Base-by-base conservation (phyloP, 805 yeast genomes). In the Wickerhamiella azymoides region DNA sequence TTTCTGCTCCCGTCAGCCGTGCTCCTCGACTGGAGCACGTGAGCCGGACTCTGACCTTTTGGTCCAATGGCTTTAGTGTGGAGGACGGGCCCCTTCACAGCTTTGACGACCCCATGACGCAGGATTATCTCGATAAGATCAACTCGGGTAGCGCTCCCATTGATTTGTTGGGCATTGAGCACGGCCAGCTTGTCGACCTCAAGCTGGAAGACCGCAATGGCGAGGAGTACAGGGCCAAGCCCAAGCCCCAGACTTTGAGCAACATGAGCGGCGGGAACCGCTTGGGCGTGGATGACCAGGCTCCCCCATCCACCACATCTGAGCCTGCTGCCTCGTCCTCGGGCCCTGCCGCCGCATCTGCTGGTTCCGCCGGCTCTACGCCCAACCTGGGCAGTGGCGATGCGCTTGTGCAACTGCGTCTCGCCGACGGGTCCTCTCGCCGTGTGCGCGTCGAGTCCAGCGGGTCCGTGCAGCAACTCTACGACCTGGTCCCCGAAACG, bases 61-160 rank as follows among this genome's bases (percentile, higher is more conserved):
- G 98, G 98, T 80, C 78, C 54, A 89, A 92, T 57, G 98, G 98
- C 1, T 92, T 92, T 64, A 84, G 85, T 51, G 86, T 92, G 21
- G 97, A 92, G 27, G 95, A 88, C 41, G 97, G 97, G 2, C 75
- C 76, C 19, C 70, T 92, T 47, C 80, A 74, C 61, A 70, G 92
- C 48, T 92, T 86, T 61, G 96, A 89, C 57, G 97, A 92, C 61
- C 95, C 95, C 5, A 77, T 73, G n/a, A 92, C 89, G 60, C 79
- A 79, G 40, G 73, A 71, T 38, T 81, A 84, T 52, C 68, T 92
- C 55, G 72, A 77, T 52, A 92, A 88, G 53, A 72, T 92, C 63
- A 82, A 84, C 58, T 73, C 78, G 47, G 98, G 98, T 9, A 72
- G 93, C 48, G 98, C 96, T 0, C 98, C 98, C 16, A 65, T 89